phyloP scores from a whole-genome alignment of 768 basidiomycete species.

The Artomyces pyxidatus region DNA sequence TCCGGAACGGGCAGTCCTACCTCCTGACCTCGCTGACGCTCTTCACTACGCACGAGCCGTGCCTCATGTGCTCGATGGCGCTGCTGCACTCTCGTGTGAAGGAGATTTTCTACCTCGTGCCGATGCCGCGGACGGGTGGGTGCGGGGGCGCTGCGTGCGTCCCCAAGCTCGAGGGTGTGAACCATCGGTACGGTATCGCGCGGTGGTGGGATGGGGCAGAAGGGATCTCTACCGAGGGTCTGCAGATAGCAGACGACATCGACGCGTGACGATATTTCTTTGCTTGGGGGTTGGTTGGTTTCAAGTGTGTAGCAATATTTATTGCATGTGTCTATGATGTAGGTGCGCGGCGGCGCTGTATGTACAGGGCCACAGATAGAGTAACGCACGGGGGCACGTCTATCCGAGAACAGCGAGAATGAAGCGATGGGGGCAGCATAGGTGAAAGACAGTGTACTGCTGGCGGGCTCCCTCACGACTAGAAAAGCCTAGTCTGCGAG shows the following conservation, averaged over 20 bases:
- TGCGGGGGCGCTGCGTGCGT: slow-evolving; percentile 73
- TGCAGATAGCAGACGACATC: slow-evolving; percentile 19
- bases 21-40: slow-evolving; percentile 77
- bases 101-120: slow-evolving; percentile 67
- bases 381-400: no score
- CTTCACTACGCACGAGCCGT: slow-evolving; percentile 94
- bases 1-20: slow-evolving; percentile 68
- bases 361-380: no score
- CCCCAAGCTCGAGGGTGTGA: slow-evolving; percentile 76
- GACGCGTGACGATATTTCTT: no score
- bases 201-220: slow-evolving; percentile 43
- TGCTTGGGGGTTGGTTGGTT: no score
- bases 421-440: no score
- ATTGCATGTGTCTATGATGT: neutral
- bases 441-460: no score
- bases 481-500: no score
- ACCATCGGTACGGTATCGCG: slow-evolving; percentile 77
- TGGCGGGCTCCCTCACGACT: no score
- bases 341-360: neutral
- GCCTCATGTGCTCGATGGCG: slow-evolving; percentile 97
- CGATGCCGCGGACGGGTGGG: slow-evolving; percentile 77
- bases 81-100: slow-evolving; percentile 91
- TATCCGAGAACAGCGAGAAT: no score
- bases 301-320: slow-evolving; percentile 4
- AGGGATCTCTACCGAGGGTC: slow-evolving; percentile 4